These are phyloP conservation scores for Amylostereum areolatum DNA, from an alignment of 1,284 basidiomycete genomes.

Conservation along the genomic window DNA sequence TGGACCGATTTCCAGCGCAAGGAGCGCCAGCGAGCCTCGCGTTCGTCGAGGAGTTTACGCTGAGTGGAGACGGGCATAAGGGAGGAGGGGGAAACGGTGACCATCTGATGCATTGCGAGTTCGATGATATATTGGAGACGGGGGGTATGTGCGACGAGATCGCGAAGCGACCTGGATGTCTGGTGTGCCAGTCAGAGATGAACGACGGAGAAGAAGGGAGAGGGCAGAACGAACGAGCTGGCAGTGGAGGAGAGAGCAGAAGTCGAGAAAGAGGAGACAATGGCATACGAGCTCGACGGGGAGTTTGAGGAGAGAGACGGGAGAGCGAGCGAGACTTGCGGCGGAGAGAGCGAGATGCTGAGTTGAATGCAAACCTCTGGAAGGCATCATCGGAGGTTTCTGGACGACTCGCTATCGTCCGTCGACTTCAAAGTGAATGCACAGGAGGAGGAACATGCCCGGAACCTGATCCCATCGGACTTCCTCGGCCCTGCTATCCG, in stretches of 20 bases:
- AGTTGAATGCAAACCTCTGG: too few relatives aligned
- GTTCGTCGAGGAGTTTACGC: conserved; percentile 31
- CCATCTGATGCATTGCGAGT: conserved; percentile 36
- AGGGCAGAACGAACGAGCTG: conserved; percentile 19
- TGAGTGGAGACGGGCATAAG: conserved; percentile 29
- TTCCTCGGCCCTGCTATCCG: too few relatives aligned
- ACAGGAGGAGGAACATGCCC: too few relatives aligned
- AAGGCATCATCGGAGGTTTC: too few relatives aligned
- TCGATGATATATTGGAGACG: conserved; percentile 41
- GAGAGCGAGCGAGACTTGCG: too few relatives aligned
- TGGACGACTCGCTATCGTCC: too few relatives aligned
- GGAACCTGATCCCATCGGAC: too few relatives aligned
- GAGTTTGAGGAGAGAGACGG: conserved; percentile 12
- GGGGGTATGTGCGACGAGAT: conserved; percentile 33
- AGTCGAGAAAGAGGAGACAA: conserved; percentile 30
- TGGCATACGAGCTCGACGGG: conserved; percentile 40
- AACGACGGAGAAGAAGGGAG: not conserved
- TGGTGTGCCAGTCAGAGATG: conserved; percentile 17
- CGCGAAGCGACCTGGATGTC: conserved; percentile 33
- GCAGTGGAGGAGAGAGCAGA: conserved; percentile 31
- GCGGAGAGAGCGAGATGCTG: too few relatives aligned
- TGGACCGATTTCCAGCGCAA: conserved; percentile 32
- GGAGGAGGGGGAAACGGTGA: conserved; percentile 24
- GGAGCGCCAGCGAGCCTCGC: conserved; percentile 38
- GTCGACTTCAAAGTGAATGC: too few relatives aligned